A percentile compares a stretch with the other conserved stretches of the same genome.
Evolutionary conservation across 768 basidiomycete genomes (phyloP).

Genomic region (Glaciozyma antarctica): DNA sequence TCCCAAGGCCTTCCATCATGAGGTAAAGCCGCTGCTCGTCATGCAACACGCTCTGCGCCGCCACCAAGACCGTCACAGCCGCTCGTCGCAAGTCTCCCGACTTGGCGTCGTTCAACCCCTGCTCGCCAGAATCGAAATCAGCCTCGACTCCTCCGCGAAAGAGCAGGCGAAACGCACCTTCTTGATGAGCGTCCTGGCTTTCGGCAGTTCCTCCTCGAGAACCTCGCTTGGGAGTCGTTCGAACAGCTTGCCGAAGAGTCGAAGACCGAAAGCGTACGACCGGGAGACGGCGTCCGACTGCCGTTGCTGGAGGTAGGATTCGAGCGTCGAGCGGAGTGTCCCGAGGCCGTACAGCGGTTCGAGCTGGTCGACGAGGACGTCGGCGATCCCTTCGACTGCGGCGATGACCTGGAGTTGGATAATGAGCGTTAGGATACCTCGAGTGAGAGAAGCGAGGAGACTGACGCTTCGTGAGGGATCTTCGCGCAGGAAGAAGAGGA

Average conservation of each 20-base stretch:
- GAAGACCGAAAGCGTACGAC: slow-evolving; percentile 28
- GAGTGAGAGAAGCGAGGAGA: too few species aligned
- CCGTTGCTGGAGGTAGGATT: slow-evolving; percentile 9
- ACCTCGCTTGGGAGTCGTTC: slow-evolving; percentile 28
- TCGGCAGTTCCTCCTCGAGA: slow-evolving; percentile 33
- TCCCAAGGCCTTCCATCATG: slow-evolving; percentile 23
- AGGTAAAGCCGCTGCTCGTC: slow-evolving; percentile 25
- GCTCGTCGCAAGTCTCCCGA: slow-evolving; percentile 25
- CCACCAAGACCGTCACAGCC: slow-evolving; percentile 23
- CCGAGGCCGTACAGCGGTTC: slow-evolving; percentile 34
- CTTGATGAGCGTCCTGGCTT: slow-evolving; percentile 18
- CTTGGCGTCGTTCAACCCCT: slow-evolving; percentile 27
- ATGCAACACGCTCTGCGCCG: slow-evolving; percentile 22
- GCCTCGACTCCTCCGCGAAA: not conserved
- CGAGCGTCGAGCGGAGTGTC: slow-evolving; percentile 16
- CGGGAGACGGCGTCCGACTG: not conserved
- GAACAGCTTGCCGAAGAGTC: slow-evolving; percentile 26
- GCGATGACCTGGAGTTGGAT: slow-evolving; percentile 23
- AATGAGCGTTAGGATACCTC: too few species aligned
- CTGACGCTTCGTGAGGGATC: slow-evolving; percentile 16
- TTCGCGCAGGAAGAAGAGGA: slow-evolving; percentile 27
- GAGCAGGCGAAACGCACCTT: slow-evolving; percentile 3
- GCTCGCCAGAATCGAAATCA: not conserved
- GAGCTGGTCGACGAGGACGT: slow-evolving; percentile 16
- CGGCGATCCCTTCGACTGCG: slow-evolving; percentile 28